phyloP scores from a whole-genome alignment of 257 asterid species.

The Solanum lycopersicoides region DNA sequence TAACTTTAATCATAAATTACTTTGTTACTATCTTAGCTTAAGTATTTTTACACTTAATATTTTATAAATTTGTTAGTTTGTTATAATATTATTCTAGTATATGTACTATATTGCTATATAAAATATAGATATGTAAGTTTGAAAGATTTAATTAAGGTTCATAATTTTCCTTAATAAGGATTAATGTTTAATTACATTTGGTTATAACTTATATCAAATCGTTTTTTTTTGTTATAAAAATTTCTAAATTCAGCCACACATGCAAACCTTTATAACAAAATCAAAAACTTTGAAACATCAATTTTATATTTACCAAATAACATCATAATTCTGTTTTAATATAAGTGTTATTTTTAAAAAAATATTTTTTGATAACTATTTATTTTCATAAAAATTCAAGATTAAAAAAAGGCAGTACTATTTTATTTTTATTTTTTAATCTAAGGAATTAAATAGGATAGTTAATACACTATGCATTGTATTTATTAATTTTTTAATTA shows the following conservation, averaged over 20 bases:
- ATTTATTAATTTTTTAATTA: too few relatives aligned
- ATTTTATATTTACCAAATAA: not conserved
- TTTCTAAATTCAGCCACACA: not conserved
- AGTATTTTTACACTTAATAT: not conserved
- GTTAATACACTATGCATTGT: too few relatives aligned
- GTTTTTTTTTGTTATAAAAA: not conserved
- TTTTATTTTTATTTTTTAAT: too few relatives aligned
- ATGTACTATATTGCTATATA: not conserved
- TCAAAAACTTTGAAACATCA: not conserved
- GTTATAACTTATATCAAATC: not conserved
- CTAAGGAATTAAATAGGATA: too few relatives aligned
- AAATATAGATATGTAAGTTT: not conserved
- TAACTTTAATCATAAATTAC: not conserved
- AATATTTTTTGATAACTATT: too few relatives aligned
- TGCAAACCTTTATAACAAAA: not conserved
- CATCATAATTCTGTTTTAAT: too few relatives aligned
- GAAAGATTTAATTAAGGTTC: not conserved
- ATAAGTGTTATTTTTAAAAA: not conserved
- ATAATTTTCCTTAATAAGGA: not conserved
- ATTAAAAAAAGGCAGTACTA: too few relatives aligned
- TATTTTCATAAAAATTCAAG: not conserved
- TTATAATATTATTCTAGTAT: not conserved
- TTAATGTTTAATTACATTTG: not conserved
- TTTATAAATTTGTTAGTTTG: not conserved
- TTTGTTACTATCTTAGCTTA: not conserved